These are phyloP conservation scores for Zygotorulaspora sp. DNA, from an alignment of 805 yeast species.

Conservation along the genomic window DNA sequence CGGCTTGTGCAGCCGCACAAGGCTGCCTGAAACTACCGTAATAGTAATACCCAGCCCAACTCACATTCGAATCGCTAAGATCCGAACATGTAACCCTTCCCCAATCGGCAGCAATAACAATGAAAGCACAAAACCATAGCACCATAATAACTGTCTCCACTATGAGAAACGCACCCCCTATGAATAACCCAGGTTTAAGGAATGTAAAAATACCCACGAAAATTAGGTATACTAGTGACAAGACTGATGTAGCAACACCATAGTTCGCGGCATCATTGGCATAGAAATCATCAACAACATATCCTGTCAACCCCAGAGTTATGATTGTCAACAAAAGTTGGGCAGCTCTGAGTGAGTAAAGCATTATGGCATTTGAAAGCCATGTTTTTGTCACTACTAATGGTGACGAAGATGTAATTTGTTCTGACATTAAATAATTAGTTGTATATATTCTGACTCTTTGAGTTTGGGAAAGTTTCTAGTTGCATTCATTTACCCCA, in stretches of 20 bases:
- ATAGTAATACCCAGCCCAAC: not conserved
- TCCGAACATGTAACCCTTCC: slow-evolving; percentile 1
- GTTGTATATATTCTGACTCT: too few relatives aligned
- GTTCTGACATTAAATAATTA: too few relatives aligned
- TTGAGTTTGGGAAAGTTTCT: too few relatives aligned
- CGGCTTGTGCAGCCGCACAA: slow-evolving; percentile 6
- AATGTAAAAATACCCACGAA: slow-evolving; percentile 1
- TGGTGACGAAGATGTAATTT: too few relatives aligned
- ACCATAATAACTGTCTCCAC: slow-evolving; percentile 3
- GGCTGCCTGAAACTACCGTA: not conserved
- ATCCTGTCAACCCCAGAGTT: slow-evolving; percentile 6
- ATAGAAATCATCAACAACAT: not conserved
- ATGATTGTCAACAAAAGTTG: slow-evolving; percentile 6
- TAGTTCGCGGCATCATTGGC: slow-evolving; percentile 3
- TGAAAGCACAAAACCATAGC: slow-evolving; percentile 8
- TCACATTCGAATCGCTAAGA: not conserved
- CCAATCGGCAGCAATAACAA: slow-evolving; percentile 6
- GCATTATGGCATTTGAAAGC: not conserved
- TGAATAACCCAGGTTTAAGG: slow-evolving; percentile 2
- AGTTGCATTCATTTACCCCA: too few relatives aligned
- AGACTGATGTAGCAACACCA: slow-evolving; percentile 6
- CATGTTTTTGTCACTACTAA: too few relatives aligned
- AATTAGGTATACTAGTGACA: slow-evolving; percentile 6
- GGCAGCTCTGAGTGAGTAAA: not conserved
- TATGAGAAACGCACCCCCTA: slow-evolving; percentile 4